Evolutionary conservation across 345 rosid genomes (phyloP).

Genomic region (Gynandropsis gynandra): DNA sequence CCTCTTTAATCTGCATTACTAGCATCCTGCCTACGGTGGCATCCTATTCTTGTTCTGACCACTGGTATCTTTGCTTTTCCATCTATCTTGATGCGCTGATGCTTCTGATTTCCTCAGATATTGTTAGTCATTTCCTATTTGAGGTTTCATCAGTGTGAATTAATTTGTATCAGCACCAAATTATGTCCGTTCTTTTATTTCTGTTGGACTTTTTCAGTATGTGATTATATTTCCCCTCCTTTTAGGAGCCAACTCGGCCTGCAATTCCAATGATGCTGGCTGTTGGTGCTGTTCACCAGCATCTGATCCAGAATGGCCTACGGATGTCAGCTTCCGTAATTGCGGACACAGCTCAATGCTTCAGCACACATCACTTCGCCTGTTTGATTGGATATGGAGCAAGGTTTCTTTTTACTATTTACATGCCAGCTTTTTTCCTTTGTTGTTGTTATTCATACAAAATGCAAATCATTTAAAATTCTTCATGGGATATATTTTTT

Average conservation of each 20-base stretch:
- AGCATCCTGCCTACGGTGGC: constrained; percentile 1
- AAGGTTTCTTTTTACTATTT: constrained; percentile 43
- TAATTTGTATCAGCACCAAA: constrained; percentile 1
- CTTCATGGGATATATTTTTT: neutral
- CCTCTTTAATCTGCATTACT: constrained; percentile 1
- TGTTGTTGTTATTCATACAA: constrained; percentile 5
- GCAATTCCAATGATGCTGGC: constrained; percentile 93
- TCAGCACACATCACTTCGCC: constrained; percentile 99
- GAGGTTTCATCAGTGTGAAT: constrained; percentile 7
- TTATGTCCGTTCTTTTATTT: constrained; percentile 2
- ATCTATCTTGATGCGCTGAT: constrained; percentile 2
- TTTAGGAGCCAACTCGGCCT: constrained; percentile 90
- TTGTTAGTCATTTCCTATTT: neutral
- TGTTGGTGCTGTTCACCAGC: constrained; percentile 98
- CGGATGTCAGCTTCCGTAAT: constrained; percentile 91
- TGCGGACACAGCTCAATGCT: constrained; percentile 97
- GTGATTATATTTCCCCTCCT: constrained; percentile 3
- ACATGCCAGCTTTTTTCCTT: constrained; percentile 6
- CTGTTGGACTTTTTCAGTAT: neutral
- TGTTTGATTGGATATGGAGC: constrained; percentile 99
- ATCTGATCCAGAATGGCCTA: constrained; percentile 93
- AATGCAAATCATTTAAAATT: constrained; percentile 16
- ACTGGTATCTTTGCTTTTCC: neutral
- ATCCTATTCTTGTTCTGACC: constrained; percentile 1
- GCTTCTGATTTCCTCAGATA: constrained; percentile 7